phyloP scores from a whole-genome alignment of 129 eudicot genomes.

The Saussurea involucrata region DNA sequence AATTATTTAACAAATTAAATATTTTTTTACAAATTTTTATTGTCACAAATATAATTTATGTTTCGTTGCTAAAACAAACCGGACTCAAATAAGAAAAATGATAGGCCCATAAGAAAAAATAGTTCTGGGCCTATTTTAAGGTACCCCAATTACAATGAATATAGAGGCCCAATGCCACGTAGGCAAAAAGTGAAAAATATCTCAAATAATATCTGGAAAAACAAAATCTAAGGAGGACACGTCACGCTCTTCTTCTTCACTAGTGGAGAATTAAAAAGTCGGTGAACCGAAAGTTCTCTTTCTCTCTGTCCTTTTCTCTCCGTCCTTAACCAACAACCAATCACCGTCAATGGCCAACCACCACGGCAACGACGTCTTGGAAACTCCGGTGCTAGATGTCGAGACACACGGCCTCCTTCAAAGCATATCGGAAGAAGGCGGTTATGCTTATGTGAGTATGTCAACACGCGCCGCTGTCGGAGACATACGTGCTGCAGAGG shows the following conservation, averaged over 20 bases:
- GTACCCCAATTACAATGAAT: too few species aligned
- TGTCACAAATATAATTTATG: too few species aligned
- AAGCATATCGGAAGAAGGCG: conserved; percentile 64
- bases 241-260: conserved; percentile 33
- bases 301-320: not conserved
- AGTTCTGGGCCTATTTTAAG: not conserved
- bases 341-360: conserved; percentile 43
- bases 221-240: conserved; percentile 22
- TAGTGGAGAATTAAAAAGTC: conserved; percentile 10
- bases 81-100: not conserved
- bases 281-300: conserved; percentile 17
- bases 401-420: conserved; percentile 40
- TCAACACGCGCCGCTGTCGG: conserved; percentile 58
- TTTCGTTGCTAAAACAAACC: not conserved
- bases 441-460: conserved; percentile 72
- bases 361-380: conserved; percentile 14
- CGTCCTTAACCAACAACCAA: not conserved
- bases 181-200: conserved; percentile 41
- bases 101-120: not conserved
- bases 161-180: conserved; percentile 9
- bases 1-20: too few species aligned
- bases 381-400: conserved; percentile 53
- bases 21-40: too few species aligned
- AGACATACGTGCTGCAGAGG: conserved; percentile 86
- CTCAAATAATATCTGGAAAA: conserved; percentile 27